Percentiles rank a stretch among this genome's conserved stretches.
Conservation (phyloP, 495 filamentous ascomycete species). For the Hamigera avellanea region DNA sequence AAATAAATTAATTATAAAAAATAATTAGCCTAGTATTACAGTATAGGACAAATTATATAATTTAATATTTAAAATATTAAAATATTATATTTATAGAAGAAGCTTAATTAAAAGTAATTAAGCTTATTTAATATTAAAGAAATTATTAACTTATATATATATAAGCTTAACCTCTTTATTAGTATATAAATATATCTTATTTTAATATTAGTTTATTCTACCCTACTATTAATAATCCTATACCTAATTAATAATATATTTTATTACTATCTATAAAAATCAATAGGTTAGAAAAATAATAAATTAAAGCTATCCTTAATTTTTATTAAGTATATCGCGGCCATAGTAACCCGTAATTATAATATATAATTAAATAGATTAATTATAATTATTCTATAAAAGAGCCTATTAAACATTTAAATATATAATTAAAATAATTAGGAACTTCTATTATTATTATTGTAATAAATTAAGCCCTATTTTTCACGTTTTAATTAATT, state of each 20-base stretch:
- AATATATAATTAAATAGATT: not conserved
- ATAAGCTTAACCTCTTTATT: not conserved
- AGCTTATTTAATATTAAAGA: conserved; percentile 1
- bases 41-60: conserved; percentile 1
- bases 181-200: conserved; percentile 1
- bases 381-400: not conserved
- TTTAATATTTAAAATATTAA: not conserved
- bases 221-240: conserved; percentile 1
- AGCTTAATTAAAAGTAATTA: not conserved
- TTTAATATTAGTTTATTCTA: conserved; percentile 1
- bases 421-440: not conserved
- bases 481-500: too few species aligned
- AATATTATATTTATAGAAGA: not conserved
- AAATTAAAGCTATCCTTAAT: conserved; percentile 1
- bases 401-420: not conserved
- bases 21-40: not conserved
- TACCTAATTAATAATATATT: not conserved
- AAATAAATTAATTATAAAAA: not conserved
- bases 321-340: not conserved
- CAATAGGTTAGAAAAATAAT: not conserved
- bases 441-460: not conserved
- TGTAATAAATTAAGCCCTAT: not conserved
- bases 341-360: not conserved
- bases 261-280: not conserved
- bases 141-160: not conserved